These are phyloP conservation scores for Raphanus sativus DNA, from an alignment of 345 rosid genomes.

Conservation along the genomic window DNA sequence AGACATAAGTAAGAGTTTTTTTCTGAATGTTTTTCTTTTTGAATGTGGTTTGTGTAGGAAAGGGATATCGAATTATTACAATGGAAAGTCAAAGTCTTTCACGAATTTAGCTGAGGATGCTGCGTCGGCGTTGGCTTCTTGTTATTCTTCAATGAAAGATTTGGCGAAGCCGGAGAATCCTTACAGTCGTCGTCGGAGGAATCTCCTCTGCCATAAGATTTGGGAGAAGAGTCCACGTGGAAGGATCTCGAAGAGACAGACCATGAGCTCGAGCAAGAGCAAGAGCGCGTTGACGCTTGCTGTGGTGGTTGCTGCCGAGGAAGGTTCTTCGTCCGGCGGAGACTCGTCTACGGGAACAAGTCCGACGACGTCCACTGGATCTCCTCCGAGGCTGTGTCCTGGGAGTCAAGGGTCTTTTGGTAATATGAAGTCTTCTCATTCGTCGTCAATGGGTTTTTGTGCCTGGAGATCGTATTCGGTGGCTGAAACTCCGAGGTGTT, in stretches of 20 bases:
- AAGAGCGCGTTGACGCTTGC: slow-evolving; percentile 70
- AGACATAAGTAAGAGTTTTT: background rate
- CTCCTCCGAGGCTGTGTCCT: slow-evolving; percentile 58
- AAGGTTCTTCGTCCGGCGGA: slow-evolving; percentile 51
- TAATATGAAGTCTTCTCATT: slow-evolving; percentile 32
- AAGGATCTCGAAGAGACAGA: slow-evolving; percentile 59
- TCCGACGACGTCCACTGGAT: slow-evolving; percentile 45
- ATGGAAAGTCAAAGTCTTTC: slow-evolving; percentile 82
- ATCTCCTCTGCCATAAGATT: slow-evolving; percentile 51
- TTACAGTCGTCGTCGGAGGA: slow-evolving; percentile 51
- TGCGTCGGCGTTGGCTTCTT: slow-evolving; percentile 47
- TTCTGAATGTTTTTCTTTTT: background rate
- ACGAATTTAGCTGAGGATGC: slow-evolving; percentile 57
- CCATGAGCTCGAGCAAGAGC: slow-evolving; percentile 57
- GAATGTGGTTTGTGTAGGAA: slow-evolving; percentile 49
- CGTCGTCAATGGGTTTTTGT: slow-evolving; percentile 33
- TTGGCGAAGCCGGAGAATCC: slow-evolving; percentile 77
- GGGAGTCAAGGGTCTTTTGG: slow-evolving; percentile 38
- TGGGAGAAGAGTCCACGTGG: slow-evolving; percentile 62
- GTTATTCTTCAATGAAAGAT: slow-evolving; percentile 52
- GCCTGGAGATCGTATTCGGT: slow-evolving; percentile 60
- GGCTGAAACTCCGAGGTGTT: slow-evolving; percentile 61
- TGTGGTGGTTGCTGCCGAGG: slow-evolving; percentile 60
- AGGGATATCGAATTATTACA: slow-evolving; percentile 78
- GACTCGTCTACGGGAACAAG: slow-evolving; percentile 49